These are phyloP conservation scores for Xerocomus spinulosus DNA, from an alignment of 768 basidiomycete species.

Conservation along the genomic window DNA sequence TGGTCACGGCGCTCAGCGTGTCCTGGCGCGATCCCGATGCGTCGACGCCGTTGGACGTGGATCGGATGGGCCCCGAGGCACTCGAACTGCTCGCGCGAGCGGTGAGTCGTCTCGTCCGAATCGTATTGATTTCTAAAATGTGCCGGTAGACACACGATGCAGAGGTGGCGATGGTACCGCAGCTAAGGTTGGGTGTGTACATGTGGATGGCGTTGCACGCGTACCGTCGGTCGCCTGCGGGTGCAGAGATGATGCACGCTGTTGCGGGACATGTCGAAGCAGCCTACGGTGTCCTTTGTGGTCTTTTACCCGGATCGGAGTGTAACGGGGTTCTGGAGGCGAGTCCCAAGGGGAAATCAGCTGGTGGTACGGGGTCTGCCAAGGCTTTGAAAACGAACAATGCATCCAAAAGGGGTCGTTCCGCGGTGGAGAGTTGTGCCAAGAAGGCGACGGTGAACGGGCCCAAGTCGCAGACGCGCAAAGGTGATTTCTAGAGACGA, in stretches of 20 bases:
- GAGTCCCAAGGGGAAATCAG: conserved; percentile 18
- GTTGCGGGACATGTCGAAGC: conserved; percentile 51
- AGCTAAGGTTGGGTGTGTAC: conserved; percentile 53
- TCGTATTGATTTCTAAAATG: not conserved
- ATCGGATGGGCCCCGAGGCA: conserved; percentile 39
- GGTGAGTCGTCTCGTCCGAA: conserved; percentile 32
- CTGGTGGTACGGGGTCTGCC: conserved; percentile 6
- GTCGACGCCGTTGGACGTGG: conserved; percentile 23
- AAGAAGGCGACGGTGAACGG: conserved; percentile 25
- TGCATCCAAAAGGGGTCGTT: conserved; percentile 38
- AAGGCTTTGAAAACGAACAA: conserved; percentile 8
- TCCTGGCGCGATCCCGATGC: conserved; percentile 27
- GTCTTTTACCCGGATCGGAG: conserved; percentile 27
- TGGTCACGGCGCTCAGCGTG: conserved; percentile 53
- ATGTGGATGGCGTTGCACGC: conserved; percentile 70
- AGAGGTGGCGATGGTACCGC: conserved; percentile 36
- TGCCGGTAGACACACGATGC: no score
- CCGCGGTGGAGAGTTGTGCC: not conserved
- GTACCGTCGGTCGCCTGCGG: conserved; percentile 47
- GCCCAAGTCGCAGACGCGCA: conserved; percentile 43
- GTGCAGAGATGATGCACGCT: conserved; percentile 36
- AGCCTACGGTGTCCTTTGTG: conserved; percentile 47
- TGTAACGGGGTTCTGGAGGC: conserved; percentile 14
- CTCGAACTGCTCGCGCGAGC: conserved; percentile 37
- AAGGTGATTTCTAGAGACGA: conserved; percentile 25